phyloP scores from a whole-genome alignment of 208 protist species.

The Angomonas ambiguus region DNA sequence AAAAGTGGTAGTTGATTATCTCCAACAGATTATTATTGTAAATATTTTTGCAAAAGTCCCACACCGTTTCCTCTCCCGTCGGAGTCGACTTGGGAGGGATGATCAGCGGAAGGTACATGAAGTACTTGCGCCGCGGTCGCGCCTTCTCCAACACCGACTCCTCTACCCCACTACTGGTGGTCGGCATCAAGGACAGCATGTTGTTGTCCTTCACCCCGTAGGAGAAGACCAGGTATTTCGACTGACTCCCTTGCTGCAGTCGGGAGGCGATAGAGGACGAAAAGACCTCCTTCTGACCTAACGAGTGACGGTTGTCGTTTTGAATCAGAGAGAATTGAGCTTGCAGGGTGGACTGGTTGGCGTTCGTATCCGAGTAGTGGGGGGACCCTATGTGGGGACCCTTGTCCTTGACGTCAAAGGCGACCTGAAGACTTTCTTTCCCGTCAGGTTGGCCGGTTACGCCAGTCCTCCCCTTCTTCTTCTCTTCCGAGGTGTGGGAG shows the following conservation, averaged over 20 bases:
- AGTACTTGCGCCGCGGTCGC: background rate
- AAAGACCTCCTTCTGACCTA: background rate
- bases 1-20: background rate
- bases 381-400: background rate
- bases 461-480: too few species aligned
- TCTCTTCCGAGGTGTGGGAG: background rate
- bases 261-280: background rate
- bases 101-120: background rate
- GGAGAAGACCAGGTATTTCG: background rate
- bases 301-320: background rate
- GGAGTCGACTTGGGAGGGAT: background rate
- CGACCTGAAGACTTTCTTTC: background rate
- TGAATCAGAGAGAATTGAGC: background rate
- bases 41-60: background rate
- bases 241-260: constrained; percentile 2
- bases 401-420: background rate
- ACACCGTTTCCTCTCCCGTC: background rate
- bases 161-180: background rate
- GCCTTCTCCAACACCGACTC: background rate
- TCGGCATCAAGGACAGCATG: background rate
- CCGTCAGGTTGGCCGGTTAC: too few species aligned
- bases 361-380: background rate
- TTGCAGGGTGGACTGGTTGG: background rate
- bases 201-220: background rate
- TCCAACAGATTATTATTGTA: background rate